Base-by-base conservation (phyloP, 1,284 basidiomycete species). In the Moniliella sp. region DNA sequence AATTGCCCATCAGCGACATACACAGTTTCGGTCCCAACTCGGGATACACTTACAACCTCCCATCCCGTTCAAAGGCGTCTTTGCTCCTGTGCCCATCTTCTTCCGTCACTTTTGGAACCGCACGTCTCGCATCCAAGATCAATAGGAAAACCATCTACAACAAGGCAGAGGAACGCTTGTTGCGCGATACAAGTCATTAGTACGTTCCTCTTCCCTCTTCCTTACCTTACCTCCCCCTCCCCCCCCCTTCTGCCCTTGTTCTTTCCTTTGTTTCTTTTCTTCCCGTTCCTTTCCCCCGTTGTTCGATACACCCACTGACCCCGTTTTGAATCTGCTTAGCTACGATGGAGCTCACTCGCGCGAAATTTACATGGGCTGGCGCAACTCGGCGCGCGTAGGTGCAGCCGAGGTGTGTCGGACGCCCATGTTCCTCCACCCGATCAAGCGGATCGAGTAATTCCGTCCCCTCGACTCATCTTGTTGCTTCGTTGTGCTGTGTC, bases 321-420 rank as follows among this genome's bases (percentile, higher is more conserved):
- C n/a, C n/a, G n/a, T n/a, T n/a, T n/a, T n/a, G n/a, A n/a, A n/a
- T n/a, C n/a, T n/a, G n/a, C n/a, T n/a, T n/a, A n/a, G n/a, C 42
- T 57, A 59, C 36, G 54, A 59, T 36, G 46, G 54, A 8, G 36
- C 36, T 28, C 56, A 59, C 35, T 43, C 46, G 30, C 51, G 43
- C 36, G 56, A 57, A 35, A 38, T 59, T 25, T 59, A 59, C 35
- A 39, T 56, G 31, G 56, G 54, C 25, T 59, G 56, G 56, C 57
- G 56, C 42, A 42, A 42, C 29, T 40, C 43, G 36, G 48, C n/a
- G n/a, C n/a, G n/a, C n/a, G n/a, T n/a, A n/a, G n/a, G n/a, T n/a
- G n/a, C n/a, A n/a, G n/a, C 50, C 19, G 46, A 55, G 26, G 56
- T 57, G 15, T 59, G 56, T 36, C 42, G 56, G 26, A 48, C 50